Conservation (phyloP, 2,329 filamentous ascomycete species). For the Ophiocordyceps sinensis region DNA sequence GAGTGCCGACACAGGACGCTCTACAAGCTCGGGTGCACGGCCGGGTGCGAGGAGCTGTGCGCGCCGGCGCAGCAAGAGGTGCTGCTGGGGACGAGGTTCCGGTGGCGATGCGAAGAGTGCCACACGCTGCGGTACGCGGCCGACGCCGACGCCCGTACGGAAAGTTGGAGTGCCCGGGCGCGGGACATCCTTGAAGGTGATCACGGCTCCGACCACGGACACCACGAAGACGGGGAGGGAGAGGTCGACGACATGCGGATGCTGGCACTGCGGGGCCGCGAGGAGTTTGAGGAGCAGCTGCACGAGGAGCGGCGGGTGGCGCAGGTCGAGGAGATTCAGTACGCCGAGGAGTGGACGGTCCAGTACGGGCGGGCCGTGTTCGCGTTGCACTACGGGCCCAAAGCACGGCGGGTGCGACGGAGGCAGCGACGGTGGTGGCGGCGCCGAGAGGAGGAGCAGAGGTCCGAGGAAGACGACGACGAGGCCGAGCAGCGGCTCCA, state of each 20-base stretch:
- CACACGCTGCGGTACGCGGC: constrained; percentile 2
- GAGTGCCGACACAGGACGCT: constrained; percentile 13
- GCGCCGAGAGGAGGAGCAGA: background rate
- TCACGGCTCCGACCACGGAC: background rate
- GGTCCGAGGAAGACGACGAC: background rate
- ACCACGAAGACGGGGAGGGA: too few species aligned
- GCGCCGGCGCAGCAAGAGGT: constrained; percentile 5
- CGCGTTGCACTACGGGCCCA: constrained; percentile 4
- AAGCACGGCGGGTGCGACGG: background rate
- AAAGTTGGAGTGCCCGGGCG: constrained; percentile 3
- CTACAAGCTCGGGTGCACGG: constrained; percentile 14
- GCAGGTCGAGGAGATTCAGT: constrained; percentile 12
- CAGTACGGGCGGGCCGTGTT: constrained; percentile 12
- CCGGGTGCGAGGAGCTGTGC: constrained; percentile 11
- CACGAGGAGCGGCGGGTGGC: constrained; percentile 2
- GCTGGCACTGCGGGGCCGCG: background rate
- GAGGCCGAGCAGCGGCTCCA: too few species aligned
- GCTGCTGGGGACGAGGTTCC: constrained; percentile 9
- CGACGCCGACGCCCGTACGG: constrained; percentile 3
- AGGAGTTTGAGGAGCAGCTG: constrained; percentile 3
- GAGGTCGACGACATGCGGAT: background rate
- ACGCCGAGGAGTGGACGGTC: constrained; percentile 12
- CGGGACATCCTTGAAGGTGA: background rate
- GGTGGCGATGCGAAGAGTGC: constrained; percentile 15
- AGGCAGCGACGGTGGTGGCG: background rate